A percentile compares a stretch with the other conserved stretches of the same genome.
phyloP scores from a whole-genome alignment of 352 stramenopile genomes.

The Porosira glacialis region DNA sequence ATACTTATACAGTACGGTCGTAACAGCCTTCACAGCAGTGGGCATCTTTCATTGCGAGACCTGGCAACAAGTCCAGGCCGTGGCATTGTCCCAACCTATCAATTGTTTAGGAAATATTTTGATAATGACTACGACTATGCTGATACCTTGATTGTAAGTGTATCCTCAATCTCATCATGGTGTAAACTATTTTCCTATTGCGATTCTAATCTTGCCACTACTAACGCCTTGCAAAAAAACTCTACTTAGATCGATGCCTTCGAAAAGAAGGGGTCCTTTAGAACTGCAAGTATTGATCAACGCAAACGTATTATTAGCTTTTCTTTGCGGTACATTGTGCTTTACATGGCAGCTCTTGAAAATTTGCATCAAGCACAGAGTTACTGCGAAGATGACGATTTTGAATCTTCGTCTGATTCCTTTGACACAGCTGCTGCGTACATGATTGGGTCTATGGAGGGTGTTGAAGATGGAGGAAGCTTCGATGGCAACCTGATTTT shows the following conservation, averaged over 20 bases:
- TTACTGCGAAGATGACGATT: constrained; percentile 45
- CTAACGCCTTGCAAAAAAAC: constrained; percentile 15
- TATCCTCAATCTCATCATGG: too few relatives aligned
- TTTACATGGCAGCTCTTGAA: constrained; percentile 72
- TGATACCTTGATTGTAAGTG: constrained; percentile 66
- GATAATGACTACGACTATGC: constrained; percentile 60
- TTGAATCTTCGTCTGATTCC: constrained; percentile 15
- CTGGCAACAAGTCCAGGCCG: constrained; percentile 65
- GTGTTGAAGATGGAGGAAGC: constrained; percentile 50
- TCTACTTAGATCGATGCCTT: constrained; percentile 38
- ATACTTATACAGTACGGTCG: constrained; percentile 70
- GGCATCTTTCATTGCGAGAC: constrained; percentile 27
- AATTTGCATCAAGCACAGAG: constrained; percentile 60
- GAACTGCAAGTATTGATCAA: constrained; percentile 46
- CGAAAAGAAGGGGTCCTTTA: constrained; percentile 32
- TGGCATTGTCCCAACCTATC: constrained; percentile 64
- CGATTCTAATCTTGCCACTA: constrained; percentile 6
- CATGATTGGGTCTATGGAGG: constrained; percentile 72
- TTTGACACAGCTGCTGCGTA: constrained; percentile 63
- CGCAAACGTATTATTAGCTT: constrained; percentile 58
- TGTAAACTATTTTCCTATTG: constrained; percentile 3
- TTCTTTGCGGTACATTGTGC: constrained; percentile 64
- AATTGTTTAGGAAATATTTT: constrained; percentile 71
- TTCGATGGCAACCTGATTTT: constrained; percentile 65
- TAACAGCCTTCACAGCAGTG: constrained; percentile 44